Percentiles rank a stretch among this genome's conserved stretches.
Conservation (phyloP, 108 stramenopile species). For the Fragilaria crotonensis region DNA sequence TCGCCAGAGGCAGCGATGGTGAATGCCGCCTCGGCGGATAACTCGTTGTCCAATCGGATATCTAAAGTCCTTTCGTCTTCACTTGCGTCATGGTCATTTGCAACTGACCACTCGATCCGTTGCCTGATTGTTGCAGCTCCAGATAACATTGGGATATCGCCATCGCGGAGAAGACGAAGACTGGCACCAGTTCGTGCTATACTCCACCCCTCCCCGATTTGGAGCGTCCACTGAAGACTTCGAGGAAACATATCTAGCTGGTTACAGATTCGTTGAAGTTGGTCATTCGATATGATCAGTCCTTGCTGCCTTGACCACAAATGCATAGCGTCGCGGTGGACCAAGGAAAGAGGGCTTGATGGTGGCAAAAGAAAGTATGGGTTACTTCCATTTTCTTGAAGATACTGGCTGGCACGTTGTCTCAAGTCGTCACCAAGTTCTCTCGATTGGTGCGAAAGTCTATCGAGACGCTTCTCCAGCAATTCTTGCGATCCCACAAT, state of each 20-base stretch:
- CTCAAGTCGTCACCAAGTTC: conserved; percentile 42
- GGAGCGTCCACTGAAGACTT: conserved; percentile 49
- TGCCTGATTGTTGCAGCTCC: conserved; percentile 6
- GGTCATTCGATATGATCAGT: conserved; percentile 40
- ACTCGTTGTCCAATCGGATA: background rate
- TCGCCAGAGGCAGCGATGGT: background rate
- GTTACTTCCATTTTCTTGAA: conserved; percentile 11
- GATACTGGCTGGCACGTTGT: conserved; percentile 26
- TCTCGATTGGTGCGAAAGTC: conserved; percentile 56
- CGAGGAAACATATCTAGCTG: conserved; percentile 53
- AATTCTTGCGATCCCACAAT: conserved; percentile 43
- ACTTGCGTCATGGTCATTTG: background rate
- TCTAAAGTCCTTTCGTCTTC: background rate
- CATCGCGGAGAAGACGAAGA: conserved; percentile 14
- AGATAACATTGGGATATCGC: background rate
- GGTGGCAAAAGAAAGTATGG: background rate
- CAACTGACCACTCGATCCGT: background rate
- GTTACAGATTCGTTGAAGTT: conserved; percentile 37
- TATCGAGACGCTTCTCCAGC: conserved; percentile 44
- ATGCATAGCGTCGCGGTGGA: conserved; percentile 59
- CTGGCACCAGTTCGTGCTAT: conserved; percentile 45
- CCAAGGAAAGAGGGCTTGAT: conserved; percentile 11
- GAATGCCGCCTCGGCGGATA: background rate
- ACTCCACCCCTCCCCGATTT: conserved; percentile 50
- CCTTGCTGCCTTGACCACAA: background rate